Evolutionary conservation across 192 early-diverging fungal species (phyloP), one percentile per base, ranked within the genome.

Genomic region (Coemansia sp.): DNA sequence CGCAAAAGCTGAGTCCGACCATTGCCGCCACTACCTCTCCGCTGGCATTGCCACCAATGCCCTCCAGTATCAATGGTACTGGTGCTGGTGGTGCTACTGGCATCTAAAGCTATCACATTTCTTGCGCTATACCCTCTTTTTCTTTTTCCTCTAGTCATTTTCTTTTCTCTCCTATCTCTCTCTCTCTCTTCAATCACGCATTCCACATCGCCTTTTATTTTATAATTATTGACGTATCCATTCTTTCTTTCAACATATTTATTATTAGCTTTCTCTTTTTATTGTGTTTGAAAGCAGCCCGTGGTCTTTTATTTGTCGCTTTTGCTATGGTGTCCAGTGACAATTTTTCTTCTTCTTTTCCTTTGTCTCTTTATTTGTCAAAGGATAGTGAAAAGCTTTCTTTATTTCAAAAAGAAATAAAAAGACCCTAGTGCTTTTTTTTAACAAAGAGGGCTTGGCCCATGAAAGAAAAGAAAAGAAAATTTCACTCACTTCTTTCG

Each of bases 31-130:
- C 61, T 52, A n/a, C 52, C 36, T 49, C 62, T 44, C 63, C 69
- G n/a, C 66, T 80, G 33, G 52, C 65, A 15, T 65, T 76, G 57
- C 79, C 79, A 5, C 68, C 74, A 8, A 66, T 69, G 68, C 71
- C 73, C 5, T 47, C 79, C 22, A 53, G 49, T 61, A 40, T 65
- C 33, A 76, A 76, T 22, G 57, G 66, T 50, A 41, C 43, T 18
- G 43, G 50, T n/a, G n/a, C n/a, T 34, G 16, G 24, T 49, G 50
- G 34, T 18, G 43, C 52, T 12, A 36, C 33, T n/a, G 57, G 57
- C 57, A 18, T 60, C 53, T 72, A 31, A 31, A 49, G 8, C 24
- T 29, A 44, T 27, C 44, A 40, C 20, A 8, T 10, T 10, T 39
- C 18, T 46, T 27, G 27, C 13, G 31, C 62, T 20, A 40, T 52